These are phyloP conservation scores for Apiospora hydei DNA, from an alignment of 2,329 filamentous ascomycete genomes.

Conservation along the genomic window DNA sequence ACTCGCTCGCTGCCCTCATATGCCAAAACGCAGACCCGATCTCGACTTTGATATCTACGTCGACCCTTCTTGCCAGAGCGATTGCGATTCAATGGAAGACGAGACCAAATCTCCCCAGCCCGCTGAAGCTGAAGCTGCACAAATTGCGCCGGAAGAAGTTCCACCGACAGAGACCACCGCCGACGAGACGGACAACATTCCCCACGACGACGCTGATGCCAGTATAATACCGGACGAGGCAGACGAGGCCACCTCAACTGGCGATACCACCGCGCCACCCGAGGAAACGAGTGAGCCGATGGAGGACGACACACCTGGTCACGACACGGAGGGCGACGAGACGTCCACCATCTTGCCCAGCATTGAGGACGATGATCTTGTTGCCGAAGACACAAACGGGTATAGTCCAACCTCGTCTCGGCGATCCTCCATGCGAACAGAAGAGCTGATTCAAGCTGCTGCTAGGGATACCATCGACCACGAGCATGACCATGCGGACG, in stretches of 20 bases:
- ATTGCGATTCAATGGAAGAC: slow-evolving; percentile 50
- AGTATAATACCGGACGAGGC: slow-evolving; percentile 16
- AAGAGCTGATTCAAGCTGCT: slow-evolving; percentile 61
- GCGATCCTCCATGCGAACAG: slow-evolving; percentile 53
- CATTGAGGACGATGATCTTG: slow-evolving; percentile 27
- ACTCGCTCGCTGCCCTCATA: slow-evolving; percentile 27
- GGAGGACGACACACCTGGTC: background rate
- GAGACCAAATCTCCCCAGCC: slow-evolving; percentile 31
- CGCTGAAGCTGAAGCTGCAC: background rate
- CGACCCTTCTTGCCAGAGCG: slow-evolving; percentile 53
- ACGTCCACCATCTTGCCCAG: slow-evolving; percentile 22
- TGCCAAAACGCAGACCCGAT: slow-evolving; percentile 42
- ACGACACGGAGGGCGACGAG: slow-evolving; percentile 22
- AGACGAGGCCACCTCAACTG: slow-evolving; percentile 23
- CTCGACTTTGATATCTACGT: slow-evolving; percentile 57
- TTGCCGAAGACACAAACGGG: slow-evolving; percentile 21
- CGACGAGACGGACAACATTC: slow-evolving; percentile 6
- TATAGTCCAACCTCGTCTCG: slow-evolving; percentile 30
- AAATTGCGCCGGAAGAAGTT: background rate
- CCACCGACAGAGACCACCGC: slow-evolving; percentile 11
- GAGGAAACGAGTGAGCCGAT: background rate
- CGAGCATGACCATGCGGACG: slow-evolving; percentile 35
- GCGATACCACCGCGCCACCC: background rate
- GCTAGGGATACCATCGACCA: slow-evolving; percentile 55
- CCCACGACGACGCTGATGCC: slow-evolving; percentile 15